Conservation (phyloP, 441 rosid genomes). For the Corymbia calophylla region DNA sequence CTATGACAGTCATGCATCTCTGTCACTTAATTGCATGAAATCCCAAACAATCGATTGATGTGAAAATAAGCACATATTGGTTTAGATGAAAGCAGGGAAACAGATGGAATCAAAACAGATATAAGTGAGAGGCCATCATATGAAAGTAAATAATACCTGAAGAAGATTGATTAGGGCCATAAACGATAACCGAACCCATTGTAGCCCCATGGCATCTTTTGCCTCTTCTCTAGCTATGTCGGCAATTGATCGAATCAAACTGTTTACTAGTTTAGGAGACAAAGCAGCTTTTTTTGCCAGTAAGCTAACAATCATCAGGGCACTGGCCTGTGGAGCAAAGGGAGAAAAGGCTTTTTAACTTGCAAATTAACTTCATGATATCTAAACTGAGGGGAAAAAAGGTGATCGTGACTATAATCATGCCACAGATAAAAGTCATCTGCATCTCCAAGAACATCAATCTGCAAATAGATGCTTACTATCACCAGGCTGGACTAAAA, state of each 20-base stretch:
- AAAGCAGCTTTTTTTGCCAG: constrained; percentile 67
- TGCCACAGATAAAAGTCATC: not conserved
- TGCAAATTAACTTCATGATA: not conserved
- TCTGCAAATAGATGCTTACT: not conserved
- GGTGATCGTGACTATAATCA: not conserved
- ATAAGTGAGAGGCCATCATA: not conserved
- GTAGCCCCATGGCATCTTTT: constrained; percentile 59
- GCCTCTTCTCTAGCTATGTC: constrained; percentile 62
- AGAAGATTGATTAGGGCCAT: constrained; percentile 74
- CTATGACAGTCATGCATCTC: not conserved
- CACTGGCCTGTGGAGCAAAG: constrained; percentile 65
- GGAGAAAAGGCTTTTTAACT: not conserved
- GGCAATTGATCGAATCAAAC: constrained; percentile 65
- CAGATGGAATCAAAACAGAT: not conserved
- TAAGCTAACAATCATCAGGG: constrained; percentile 79
- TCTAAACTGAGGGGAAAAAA: not conserved
- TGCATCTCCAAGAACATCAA: not conserved
- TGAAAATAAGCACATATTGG: not conserved
- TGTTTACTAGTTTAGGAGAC: constrained; percentile 70
- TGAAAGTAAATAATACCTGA: constrained; percentile 48
- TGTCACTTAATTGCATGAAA: not conserved
- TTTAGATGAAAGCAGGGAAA: not conserved
- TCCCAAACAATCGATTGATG: not conserved
- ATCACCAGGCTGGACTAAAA: not conserved
- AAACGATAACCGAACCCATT: constrained; percentile 61